A percentile compares a stretch with the other conserved stretches of the same genome.
Conservation (phyloP, 768 basidiomycete species). For the Russula virescens region DNA sequence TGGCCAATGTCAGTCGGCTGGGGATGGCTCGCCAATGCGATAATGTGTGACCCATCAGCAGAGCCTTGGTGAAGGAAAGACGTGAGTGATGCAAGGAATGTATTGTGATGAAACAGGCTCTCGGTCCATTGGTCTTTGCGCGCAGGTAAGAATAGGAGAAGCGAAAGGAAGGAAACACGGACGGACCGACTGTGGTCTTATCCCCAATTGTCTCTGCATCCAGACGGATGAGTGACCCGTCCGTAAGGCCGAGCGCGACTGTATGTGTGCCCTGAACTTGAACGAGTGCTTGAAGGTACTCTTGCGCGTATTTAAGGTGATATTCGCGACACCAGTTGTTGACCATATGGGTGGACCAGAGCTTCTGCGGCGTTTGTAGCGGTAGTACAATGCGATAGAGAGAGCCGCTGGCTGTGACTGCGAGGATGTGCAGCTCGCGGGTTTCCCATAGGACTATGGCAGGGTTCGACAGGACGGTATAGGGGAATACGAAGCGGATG, state of each 20-base stretch:
- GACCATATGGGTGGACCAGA: constrained; percentile 28
- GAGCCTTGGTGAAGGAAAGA: constrained; percentile 51
- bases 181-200: constrained; percentile 55
- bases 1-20: constrained; percentile 71
- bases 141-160: neutral
- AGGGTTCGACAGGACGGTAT: constrained; percentile 57
- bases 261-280: constrained; percentile 63
- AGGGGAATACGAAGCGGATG: constrained; percentile 74
- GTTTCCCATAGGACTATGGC: constrained; percentile 48
- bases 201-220: constrained; percentile 56
- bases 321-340: constrained; percentile 63
- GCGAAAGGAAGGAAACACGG: neutral
- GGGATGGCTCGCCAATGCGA: constrained; percentile 67
- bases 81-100: constrained; percentile 61
- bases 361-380: constrained; percentile 31
- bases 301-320: constrained; percentile 47
- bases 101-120: constrained; percentile 53
- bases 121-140: constrained; percentile 66
- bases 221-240: constrained; percentile 62
- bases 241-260: constrained; percentile 54
- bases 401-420: constrained; percentile 60
- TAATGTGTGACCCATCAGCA: constrained; percentile 50
- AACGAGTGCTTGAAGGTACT: constrained; percentile 35
- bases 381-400: constrained; percentile 71
- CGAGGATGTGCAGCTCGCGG: constrained; percentile 62